phyloP scores from a whole-genome alignment of 192 early-diverging fungal genomes.

The Backusella liffmaniae region DNA sequence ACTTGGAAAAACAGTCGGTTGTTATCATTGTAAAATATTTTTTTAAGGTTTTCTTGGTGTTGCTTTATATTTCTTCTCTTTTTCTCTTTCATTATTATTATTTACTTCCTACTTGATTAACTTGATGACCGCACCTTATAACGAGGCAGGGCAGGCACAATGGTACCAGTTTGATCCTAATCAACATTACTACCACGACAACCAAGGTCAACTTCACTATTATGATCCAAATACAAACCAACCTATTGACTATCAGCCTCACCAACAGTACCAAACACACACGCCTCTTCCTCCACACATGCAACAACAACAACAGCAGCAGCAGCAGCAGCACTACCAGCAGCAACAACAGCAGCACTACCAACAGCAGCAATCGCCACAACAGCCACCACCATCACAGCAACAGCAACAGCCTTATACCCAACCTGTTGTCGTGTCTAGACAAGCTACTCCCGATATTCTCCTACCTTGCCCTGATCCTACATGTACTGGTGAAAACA shows the following conservation, averaged over 20 bases:
- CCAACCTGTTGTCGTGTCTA: slow-evolving; percentile 4
- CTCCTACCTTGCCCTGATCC: slow-evolving; percentile 37
- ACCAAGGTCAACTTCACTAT: slow-evolving; percentile 29
- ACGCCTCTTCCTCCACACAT: neutral
- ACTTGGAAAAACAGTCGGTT: neutral
- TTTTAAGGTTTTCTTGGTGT: neutral
- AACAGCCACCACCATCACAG: neutral
- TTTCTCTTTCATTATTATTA: neutral
- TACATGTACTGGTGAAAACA: slow-evolving; percentile 47
- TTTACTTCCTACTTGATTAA: neutral
- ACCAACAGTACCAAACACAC: neutral
- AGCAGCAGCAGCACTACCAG: neutral
- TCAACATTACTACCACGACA: slow-evolving; percentile 35
- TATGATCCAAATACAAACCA: slow-evolving; percentile 36
- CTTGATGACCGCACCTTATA: slow-evolving; percentile 11
- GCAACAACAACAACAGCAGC: neutral
- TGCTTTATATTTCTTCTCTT: neutral
- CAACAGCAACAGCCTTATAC: neutral
- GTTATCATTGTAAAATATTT: neutral
- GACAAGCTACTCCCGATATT: slow-evolving; percentile 10
- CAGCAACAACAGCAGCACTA: slow-evolving; percentile 13
- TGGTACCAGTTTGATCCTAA: slow-evolving; percentile 33
- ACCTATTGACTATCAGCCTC: slow-evolving; percentile 22
- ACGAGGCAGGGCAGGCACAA: slow-evolving; percentile 12
- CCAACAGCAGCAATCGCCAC: neutral